phyloP scores from a whole-genome alignment of 345 rosid species.

The Salix brachista region DNA sequence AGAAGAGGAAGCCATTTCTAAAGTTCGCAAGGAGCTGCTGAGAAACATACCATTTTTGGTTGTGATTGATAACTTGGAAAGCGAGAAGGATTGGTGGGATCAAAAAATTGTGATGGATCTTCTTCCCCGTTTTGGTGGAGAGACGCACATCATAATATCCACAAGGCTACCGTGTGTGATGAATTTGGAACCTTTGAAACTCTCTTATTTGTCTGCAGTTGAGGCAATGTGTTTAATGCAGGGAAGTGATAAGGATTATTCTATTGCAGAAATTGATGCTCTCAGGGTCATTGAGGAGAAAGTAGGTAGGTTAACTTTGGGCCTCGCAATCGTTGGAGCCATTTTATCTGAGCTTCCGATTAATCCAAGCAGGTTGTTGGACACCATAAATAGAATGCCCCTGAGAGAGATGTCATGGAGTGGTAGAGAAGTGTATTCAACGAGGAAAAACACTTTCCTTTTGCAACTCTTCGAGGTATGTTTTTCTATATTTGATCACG shows the following conservation, averaged over 20 bases:
- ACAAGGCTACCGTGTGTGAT: slow-evolving; percentile 64
- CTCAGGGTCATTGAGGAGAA: slow-evolving; percentile 81
- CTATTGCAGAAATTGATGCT: slow-evolving; percentile 61
- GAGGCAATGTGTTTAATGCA: slow-evolving; percentile 90
- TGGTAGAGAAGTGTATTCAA: slow-evolving; percentile 42
- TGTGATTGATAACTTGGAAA: slow-evolving; percentile 85
- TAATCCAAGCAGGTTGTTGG: slow-evolving; percentile 78
- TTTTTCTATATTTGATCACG: slow-evolving; percentile 91
- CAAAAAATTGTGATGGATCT: slow-evolving; percentile 85
- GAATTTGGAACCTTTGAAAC: slow-evolving; percentile 83
- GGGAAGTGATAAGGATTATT: slow-evolving; percentile 58
- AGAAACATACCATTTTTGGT: slow-evolving; percentile 86
- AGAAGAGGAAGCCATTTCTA: slow-evolving; percentile 74
- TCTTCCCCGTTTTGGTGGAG: slow-evolving; percentile 93
- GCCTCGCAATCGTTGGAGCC: slow-evolving; percentile 76
- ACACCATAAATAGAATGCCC: slow-evolving; percentile 84
- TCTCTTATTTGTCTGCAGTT: slow-evolving; percentile 70
- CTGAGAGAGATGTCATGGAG: slow-evolving; percentile 58
- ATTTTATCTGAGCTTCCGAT: slow-evolving; percentile 86
- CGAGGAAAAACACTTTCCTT: slow-evolving; percentile 56
- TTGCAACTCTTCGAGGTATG: slow-evolving; percentile 90
- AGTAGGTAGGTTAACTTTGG: slow-evolving; percentile 69
- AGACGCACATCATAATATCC: slow-evolving; percentile 81
- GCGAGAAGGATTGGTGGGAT: slow-evolving; percentile 99
- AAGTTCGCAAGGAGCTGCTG: slow-evolving; percentile 78